Conservation (phyloP, 768 basidiomycete genomes). For the Psilocybe azurescens region DNA sequence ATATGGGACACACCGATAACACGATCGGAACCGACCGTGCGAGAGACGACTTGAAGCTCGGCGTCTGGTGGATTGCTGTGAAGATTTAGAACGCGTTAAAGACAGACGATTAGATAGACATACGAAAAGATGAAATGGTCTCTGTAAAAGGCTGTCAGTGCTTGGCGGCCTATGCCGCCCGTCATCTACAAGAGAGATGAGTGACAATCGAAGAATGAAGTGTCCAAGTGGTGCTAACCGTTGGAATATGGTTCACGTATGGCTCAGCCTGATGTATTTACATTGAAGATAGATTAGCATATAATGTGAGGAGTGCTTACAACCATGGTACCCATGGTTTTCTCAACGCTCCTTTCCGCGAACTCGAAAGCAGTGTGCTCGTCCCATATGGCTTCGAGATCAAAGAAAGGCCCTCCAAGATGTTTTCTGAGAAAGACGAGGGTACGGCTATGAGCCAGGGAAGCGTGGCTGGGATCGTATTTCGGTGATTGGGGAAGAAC, state of each 20-base stretch:
- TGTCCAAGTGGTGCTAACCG: slow-evolving; percentile 34
- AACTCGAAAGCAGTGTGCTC: slow-evolving; percentile 64
- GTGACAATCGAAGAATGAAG: background rate
- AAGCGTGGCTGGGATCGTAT: slow-evolving; percentile 47
- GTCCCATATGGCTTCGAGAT: slow-evolving; percentile 66
- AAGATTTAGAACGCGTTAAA: background rate
- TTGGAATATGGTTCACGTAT: slow-evolving; percentile 66
- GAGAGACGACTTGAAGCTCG: slow-evolving; percentile 48
- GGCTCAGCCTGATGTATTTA: slow-evolving; percentile 47
- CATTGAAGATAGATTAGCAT: background rate
- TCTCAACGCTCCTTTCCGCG: slow-evolving; percentile 50
- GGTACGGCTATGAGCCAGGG: slow-evolving; percentile 50
- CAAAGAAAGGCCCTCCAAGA: slow-evolving; percentile 56
- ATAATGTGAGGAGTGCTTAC: slow-evolving; percentile 32
- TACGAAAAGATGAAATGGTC: slow-evolving; percentile 61
- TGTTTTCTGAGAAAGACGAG: slow-evolving; percentile 49
- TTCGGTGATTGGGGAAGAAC: slow-evolving; percentile 45
- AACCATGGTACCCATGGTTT: slow-evolving; percentile 64
- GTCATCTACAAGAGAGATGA: slow-evolving; percentile 46
- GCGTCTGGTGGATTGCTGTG: slow-evolving; percentile 55
- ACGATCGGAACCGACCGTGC: slow-evolving; percentile 55
- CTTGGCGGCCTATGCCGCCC: slow-evolving; percentile 57
- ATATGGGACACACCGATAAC: slow-evolving; percentile 45
- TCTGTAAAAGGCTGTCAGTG: slow-evolving; percentile 57
- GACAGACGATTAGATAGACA: slow-evolving; percentile 17